A percentile compares a stretch with the other conserved stretches of the same genome.
Conservation (phyloP, 2,329 filamentous ascomycete genomes). For the Stachybotrys chartarum region DNA sequence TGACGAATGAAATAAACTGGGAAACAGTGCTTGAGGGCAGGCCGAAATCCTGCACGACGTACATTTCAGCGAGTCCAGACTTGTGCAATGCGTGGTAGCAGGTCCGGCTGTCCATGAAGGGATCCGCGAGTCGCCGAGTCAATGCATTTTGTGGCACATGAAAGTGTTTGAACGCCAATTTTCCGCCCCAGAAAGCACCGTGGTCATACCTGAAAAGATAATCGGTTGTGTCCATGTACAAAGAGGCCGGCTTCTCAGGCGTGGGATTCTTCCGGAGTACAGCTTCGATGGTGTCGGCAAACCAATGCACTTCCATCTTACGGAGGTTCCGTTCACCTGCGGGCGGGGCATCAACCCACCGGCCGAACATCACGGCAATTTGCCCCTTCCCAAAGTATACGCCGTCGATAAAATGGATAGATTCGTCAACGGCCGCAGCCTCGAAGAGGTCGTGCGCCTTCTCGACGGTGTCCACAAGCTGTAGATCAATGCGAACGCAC, state of each 20-base stretch:
- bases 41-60: conserved; percentile 43
- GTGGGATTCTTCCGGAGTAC: conserved; percentile 16
- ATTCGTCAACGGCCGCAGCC: conserved; percentile 15
- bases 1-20: conserved; percentile 20
- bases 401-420: conserved; percentile 49
- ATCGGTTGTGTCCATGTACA: conserved; percentile 36
- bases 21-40: conserved; percentile 15
- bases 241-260: conserved; percentile 8
- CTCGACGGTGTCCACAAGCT: conserved; percentile 24
- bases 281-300: conserved; percentile 18
- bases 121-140: conserved; percentile 42
- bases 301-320: conserved; percentile 23
- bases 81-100: conserved; percentile 45
- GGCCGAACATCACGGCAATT: conserved; percentile 44
- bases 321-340: conserved; percentile 36
- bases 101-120: conserved; percentile 45
- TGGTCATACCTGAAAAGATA: conserved; percentile 53
- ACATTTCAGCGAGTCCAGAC: conserved; percentile 32
- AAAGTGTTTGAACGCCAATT: conserved; percentile 44
- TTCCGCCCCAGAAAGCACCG: conserved; percentile 47
- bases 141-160: conserved; percentile 41
- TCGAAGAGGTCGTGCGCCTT: conserved; percentile 27
- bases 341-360: conserved; percentile 30
- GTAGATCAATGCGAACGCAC: conserved; percentile 43
- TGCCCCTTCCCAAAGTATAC: conserved; percentile 40